These are phyloP conservation scores for Candida andamanensis DNA, from an alignment of 805 yeast genomes.

Conservation along the genomic window DNA sequence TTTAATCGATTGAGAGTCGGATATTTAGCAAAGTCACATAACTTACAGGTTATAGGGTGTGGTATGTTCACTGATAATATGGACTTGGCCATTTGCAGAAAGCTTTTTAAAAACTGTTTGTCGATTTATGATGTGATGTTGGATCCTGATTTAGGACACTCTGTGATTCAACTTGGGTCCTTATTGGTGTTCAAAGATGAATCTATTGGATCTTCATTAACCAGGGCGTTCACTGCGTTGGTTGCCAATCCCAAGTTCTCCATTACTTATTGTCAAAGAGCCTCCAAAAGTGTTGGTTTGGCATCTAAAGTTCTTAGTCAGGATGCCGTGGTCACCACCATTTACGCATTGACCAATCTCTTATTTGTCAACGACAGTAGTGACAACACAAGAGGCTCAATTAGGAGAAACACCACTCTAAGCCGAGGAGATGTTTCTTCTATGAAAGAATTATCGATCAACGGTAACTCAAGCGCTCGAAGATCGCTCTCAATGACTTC, in stretches of 20 bases:
- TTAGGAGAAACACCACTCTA: slow-evolving; percentile 26
- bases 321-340: slow-evolving; percentile 76
- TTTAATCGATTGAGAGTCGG: slow-evolving; percentile 45
- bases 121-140: slow-evolving; percentile 48
- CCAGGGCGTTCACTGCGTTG: slow-evolving; percentile 46
- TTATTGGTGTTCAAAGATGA: slow-evolving; percentile 43
- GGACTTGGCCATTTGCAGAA: slow-evolving; percentile 38
- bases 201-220: slow-evolving; percentile 31
- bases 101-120: slow-evolving; percentile 47
- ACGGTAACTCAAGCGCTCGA: slow-evolving; percentile 5
- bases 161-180: slow-evolving; percentile 53
- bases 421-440: slow-evolving; percentile 16
- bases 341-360: slow-evolving; percentile 77
- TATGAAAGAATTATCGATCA: slow-evolving; percentile 9
- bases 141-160: slow-evolving; percentile 46
- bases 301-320: slow-evolving; percentile 68
- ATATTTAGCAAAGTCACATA: slow-evolving; percentile 47
- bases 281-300: slow-evolving; percentile 56
- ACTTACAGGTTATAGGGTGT: slow-evolving; percentile 57
- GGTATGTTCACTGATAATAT: slow-evolving; percentile 46
- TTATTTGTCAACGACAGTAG: slow-evolving; percentile 51
- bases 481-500: slow-evolving; percentile 4
- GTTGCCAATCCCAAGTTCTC: slow-evolving; percentile 52
- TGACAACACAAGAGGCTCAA: slow-evolving; percentile 14
- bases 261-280: slow-evolving; percentile 41